Percentiles rank a stretch among this genome's conserved stretches.
Conservation (phyloP, 2,329 filamentous ascomycete species). For the Diaporthe destruens region DNA sequence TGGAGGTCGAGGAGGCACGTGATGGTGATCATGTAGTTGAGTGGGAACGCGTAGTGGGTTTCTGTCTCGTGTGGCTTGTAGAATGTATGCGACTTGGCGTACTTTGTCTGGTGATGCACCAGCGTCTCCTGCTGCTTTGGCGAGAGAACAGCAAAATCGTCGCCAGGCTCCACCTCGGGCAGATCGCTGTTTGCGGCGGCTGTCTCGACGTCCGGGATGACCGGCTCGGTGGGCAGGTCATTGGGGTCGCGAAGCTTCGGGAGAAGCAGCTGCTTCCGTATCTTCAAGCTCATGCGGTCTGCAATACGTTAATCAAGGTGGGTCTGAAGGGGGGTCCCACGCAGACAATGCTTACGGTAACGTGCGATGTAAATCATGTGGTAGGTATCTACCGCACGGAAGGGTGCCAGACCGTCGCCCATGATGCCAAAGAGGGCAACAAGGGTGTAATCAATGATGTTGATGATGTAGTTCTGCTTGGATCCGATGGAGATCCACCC, state of each 20-base stretch:
- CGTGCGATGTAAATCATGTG: slow-evolving; percentile 87
- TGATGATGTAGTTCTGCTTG: slow-evolving; percentile 76
- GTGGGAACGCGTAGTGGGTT: slow-evolving; percentile 84
- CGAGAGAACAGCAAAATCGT: slow-evolving; percentile 72
- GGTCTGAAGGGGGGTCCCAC: slow-evolving; percentile 44
- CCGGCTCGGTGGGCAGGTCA: slow-evolving; percentile 67
- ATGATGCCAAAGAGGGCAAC: slow-evolving; percentile 79
- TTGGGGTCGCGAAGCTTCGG: slow-evolving; percentile 76
- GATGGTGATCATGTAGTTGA: slow-evolving; percentile 79
- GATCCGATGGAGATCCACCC: slow-evolving; percentile 88
- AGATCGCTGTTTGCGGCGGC: slow-evolving; percentile 54
- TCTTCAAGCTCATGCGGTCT: slow-evolving; percentile 71
- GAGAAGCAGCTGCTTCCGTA: slow-evolving; percentile 71
- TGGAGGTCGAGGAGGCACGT: slow-evolving; percentile 85
- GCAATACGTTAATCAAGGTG: slow-evolving; percentile 50
- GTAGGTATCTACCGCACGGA: slow-evolving; percentile 85
- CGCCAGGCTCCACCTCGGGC: slow-evolving; percentile 57
- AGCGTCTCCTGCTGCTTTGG: slow-evolving; percentile 76
- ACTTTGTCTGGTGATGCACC: slow-evolving; percentile 82
- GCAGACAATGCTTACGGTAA: slow-evolving; percentile 62
- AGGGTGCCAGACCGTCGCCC: slow-evolving; percentile 79
- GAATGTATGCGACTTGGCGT: slow-evolving; percentile 86
- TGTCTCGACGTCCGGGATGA: slow-evolving; percentile 53
- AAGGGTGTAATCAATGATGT: slow-evolving; percentile 78
- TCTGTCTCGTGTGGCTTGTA: slow-evolving; percentile 90